phyloP scores from a whole-genome alignment of 1,284 basidiomycete genomes.

The Irpex lacteus region DNA sequence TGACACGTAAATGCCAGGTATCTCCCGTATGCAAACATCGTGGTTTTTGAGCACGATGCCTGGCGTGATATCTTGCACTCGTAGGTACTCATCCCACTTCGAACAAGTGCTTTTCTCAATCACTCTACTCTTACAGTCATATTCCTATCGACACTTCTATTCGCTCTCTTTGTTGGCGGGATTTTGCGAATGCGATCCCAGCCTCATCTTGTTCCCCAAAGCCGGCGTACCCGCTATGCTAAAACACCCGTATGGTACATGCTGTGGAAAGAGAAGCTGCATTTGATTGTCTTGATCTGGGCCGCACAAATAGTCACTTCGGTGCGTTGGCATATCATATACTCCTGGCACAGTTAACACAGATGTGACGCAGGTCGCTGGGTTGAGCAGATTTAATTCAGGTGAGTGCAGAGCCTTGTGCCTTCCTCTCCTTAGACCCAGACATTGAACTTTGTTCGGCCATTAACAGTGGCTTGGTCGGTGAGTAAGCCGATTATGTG shows the following conservation, averaged over 20 bases:
- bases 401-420: neutral
- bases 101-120: neutral
- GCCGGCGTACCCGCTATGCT: neutral
- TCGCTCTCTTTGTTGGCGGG: slow-evolving; percentile 1
- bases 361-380: neutral
- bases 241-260: neutral
- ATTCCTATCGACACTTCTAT: slow-evolving; percentile 1
- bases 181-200: neutral
- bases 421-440: neutral
- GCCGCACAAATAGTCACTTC: slow-evolving; percentile 3
- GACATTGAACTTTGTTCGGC: neutral
- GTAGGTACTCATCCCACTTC: neutral
- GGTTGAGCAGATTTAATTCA: neutral
- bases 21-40: slow-evolving; percentile 3
- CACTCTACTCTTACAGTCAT: neutral
- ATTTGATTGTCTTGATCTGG: slow-evolving; percentile 4
- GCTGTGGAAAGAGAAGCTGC: slow-evolving; percentile 4
- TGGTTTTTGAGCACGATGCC: slow-evolving; percentile 4
- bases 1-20: neutral
- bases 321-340: neutral
- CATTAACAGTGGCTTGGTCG: neutral
- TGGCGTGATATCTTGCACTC: neutral
- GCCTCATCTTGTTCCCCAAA: neutral
- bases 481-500: neutral
- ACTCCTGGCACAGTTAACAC: neutral